These are phyloP conservation scores for Crithidia bombi DNA, from an alignment of 208 protist genomes.

Conservation along the genomic window DNA sequence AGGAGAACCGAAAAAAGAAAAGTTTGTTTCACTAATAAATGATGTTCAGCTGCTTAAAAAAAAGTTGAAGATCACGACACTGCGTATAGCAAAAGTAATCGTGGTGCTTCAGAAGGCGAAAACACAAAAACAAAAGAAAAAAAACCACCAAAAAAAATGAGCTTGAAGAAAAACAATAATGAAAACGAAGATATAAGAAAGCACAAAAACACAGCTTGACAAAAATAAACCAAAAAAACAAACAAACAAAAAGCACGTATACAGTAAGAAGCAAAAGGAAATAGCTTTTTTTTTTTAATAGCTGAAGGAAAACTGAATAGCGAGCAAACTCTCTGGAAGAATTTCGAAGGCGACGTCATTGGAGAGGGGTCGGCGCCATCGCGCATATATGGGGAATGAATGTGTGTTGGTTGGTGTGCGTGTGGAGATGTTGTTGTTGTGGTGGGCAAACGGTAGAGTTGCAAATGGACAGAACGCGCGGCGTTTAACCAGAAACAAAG, in stretches of 20 bases:
- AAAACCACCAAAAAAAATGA: slow-evolving; percentile 1
- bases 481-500: neutral
- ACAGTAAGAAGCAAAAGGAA: slow-evolving; percentile 1
- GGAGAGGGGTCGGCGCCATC: too few relatives aligned
- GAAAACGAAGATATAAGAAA: too few relatives aligned
- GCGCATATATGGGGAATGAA: too few relatives aligned
- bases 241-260: neutral
- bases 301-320: slow-evolving; percentile 13
- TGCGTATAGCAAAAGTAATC: slow-evolving; percentile 2
- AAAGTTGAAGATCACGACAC: neutral
- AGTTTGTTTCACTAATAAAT: slow-evolving; percentile 6
- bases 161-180: too few relatives aligned
- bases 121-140: slow-evolving; percentile 11
- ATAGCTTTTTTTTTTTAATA: slow-evolving; percentile 16
- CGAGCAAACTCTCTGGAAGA: slow-evolving; percentile 5
- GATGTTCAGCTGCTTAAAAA: slow-evolving; percentile 18
- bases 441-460: too few relatives aligned
- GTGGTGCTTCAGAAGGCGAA: too few relatives aligned
- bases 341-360: neutral
- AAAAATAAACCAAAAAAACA: slow-evolving; percentile 1
- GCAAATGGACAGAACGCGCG: too few relatives aligned
- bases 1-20: neutral
- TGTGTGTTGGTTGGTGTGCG: neutral
- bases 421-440: too few relatives aligned
- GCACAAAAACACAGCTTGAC: neutral